Percentiles rank a stretch among this genome's conserved stretches.
Conservation (phyloP, 805 yeast genomes). For the Yamadazyma endophytica region DNA sequence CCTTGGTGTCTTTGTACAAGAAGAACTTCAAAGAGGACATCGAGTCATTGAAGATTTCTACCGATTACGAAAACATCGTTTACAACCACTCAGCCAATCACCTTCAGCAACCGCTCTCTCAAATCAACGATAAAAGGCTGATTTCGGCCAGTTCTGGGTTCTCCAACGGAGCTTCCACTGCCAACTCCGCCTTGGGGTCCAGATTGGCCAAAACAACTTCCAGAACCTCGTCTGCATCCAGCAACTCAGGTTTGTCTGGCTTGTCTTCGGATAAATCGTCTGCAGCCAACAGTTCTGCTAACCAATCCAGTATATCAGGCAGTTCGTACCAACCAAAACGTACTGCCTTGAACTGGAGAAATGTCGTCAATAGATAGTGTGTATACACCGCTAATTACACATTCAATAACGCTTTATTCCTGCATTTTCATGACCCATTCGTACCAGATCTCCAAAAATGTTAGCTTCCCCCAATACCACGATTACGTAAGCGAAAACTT, state of each 20-base stretch:
- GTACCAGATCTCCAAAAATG: not conserved
- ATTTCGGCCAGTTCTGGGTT: constrained; percentile 11
- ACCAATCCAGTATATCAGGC: constrained; percentile 4
- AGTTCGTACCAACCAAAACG: constrained; percentile 14
- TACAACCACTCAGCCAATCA: constrained; percentile 21
- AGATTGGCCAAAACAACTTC: constrained; percentile 20
- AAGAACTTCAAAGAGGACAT: constrained; percentile 71
- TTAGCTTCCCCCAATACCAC: not conserved
- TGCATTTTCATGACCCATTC: not conserved
- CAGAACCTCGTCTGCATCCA: constrained; percentile 17
- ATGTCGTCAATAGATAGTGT: constrained; percentile 11
- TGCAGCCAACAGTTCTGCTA: constrained; percentile 5
- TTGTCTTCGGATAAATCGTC: constrained; percentile 17
- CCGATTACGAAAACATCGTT: constrained; percentile 25
- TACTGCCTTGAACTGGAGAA: constrained; percentile 39
- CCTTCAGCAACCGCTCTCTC: constrained; percentile 14
- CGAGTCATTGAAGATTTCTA: constrained; percentile 30
- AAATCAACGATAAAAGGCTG: constrained; percentile 17
- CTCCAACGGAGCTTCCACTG: constrained; percentile 16
- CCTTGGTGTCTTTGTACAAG: constrained; percentile 57
- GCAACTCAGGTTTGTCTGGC: constrained; percentile 25
- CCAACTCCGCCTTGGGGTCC: constrained; percentile 14
- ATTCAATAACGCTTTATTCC: not conserved
- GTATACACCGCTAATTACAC: not conserved
- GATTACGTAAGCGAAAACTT: not conserved